Conservation (phyloP, 2,329 filamentous ascomycete species). For the Epichloe elymi region DNA sequence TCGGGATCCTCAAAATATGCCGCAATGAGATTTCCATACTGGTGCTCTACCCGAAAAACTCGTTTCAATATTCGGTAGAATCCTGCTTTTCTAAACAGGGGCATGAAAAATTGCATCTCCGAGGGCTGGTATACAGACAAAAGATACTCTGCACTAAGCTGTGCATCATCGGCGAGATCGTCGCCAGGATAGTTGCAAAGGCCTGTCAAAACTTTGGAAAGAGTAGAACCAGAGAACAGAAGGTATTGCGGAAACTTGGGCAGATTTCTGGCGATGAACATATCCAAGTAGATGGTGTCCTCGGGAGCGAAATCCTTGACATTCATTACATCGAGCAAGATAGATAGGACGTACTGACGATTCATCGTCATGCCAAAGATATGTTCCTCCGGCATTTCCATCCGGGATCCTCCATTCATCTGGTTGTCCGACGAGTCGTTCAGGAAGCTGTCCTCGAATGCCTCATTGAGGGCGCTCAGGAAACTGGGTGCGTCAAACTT, state of each 20-base stretch:
- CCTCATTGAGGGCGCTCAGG: slow-evolving; percentile 89
- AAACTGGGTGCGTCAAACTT: slow-evolving; percentile 86
- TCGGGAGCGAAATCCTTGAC: slow-evolving; percentile 58
- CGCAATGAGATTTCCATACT: slow-evolving; percentile 65
- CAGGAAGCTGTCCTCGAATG: slow-evolving; percentile 87
- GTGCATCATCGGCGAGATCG: slow-evolving; percentile 80
- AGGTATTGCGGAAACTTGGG: slow-evolving; percentile 96
- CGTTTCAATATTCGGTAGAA: slow-evolving; percentile 91
- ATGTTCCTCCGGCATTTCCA: slow-evolving; percentile 49
- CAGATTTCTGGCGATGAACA: slow-evolving; percentile 93
- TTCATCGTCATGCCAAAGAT: slow-evolving; percentile 63
- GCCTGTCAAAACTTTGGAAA: slow-evolving; percentile 68
- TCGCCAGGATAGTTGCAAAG: slow-evolving; percentile 73
- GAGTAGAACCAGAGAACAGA: slow-evolving; percentile 71
- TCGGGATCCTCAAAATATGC: slow-evolving; percentile 77
- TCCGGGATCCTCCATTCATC: slow-evolving; percentile 35
- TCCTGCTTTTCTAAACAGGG: slow-evolving; percentile 61
- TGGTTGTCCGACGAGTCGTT: slow-evolving; percentile 62
- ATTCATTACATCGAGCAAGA: slow-evolving; percentile 83
- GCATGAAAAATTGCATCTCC: slow-evolving; percentile 62
- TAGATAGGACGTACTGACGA: slow-evolving; percentile 83
- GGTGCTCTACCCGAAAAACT: slow-evolving; percentile 66
- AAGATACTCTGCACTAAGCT: slow-evolving; percentile 92
- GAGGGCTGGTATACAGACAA: slow-evolving; percentile 87
- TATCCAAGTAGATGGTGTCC: slow-evolving; percentile 90